A percentile compares a stretch with the other conserved stretches of the same genome.
These are phyloP conservation scores for Candida glucosophila DNA, from an alignment of 1,139 yeast genomes.

Conservation along the genomic window DNA sequence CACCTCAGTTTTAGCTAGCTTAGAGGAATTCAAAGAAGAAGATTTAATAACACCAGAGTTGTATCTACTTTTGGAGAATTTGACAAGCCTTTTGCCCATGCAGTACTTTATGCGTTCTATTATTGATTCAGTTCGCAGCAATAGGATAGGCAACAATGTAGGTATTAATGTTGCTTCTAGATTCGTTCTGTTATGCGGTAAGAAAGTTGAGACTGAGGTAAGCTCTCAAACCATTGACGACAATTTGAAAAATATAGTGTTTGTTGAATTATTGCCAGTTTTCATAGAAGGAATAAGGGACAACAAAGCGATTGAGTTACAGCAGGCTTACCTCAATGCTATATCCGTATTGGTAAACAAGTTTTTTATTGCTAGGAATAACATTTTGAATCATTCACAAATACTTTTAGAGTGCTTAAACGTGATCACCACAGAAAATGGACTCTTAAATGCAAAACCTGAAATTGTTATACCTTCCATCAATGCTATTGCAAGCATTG, in stretches of 20 bases:
- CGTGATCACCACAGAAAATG: slow-evolving; percentile 44
- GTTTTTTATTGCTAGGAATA: slow-evolving; percentile 40
- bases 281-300: slow-evolving; percentile 37
- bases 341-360: slow-evolving; percentile 54
- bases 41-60: no score
- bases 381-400: slow-evolving; percentile 28
- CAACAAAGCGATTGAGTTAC: slow-evolving; percentile 37
- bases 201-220: slow-evolving; percentile 63
- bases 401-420: slow-evolving; percentile 42
- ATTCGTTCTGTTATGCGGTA: slow-evolving; percentile 50
- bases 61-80: slow-evolving; percentile 46
- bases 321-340: slow-evolving; percentile 66
- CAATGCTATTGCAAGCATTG: slow-evolving; percentile 60
- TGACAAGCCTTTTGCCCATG: slow-evolving; percentile 68
- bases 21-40: slow-evolving; percentile 21
- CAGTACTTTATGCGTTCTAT: slow-evolving; percentile 61
- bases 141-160: slow-evolving; percentile 25
- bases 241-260: slow-evolving; percentile 32
- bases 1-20: slow-evolving; percentile 26
- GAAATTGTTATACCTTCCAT: slow-evolving; percentile 73
- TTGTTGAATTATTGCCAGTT: slow-evolving; percentile 35
- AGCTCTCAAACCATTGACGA: slow-evolving; percentile 30
- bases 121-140: slow-evolving; percentile 44
- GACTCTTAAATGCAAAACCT: slow-evolving; percentile 42
- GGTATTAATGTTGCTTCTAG: slow-evolving; percentile 39